Evolutionary conservation across 2,329 filamentous ascomycete species (phyloP), one percentile per base, ranked within the genome.

Genomic region (Fusarium nisikadoi): DNA sequence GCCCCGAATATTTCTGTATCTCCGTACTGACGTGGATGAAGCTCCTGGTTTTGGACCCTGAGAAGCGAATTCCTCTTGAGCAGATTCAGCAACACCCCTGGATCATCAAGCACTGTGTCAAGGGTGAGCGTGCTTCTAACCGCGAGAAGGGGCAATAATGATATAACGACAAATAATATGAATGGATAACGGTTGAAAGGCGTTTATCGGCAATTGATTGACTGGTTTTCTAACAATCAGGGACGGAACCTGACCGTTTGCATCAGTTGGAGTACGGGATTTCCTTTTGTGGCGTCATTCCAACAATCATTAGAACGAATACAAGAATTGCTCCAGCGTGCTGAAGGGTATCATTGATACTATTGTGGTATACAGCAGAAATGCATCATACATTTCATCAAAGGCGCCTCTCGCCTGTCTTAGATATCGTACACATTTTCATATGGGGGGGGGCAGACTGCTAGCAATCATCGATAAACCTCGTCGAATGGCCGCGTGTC

Each of bases 401-500:
- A 50, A 53, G 62, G 65, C 57, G 46, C 52, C 62, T 53, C 61
- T 68, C 38, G 63, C 54, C 53, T 33, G 42, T 41, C 55, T 61
- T 39, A 41, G 25, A 72, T 70, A 74, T 78, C 70, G 57, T 77
- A 79, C 75, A 79, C 47, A 59, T 57, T 49, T 43, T 43, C 49
- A 33, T 58, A 47, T 19, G 23, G 20, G 31, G 29, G 31, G 29
- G 33, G 54, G 8, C 55, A 54, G 62, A 58, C 27, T 58, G 31
- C 31, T 57, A 31, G 39, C 58, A 53, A 50, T 84, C 81, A 95
- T 81, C 94, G 91, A 81, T 97, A 99, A 58, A 99, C 94, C 81
- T 98, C 95, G 81, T 98, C 94, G 82, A 99, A 99, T 5, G 96
- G 96, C 78, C 96, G 87, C 8, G 95, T 98, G 82, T 99, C 96